phyloP scores from a whole-genome alignment of 2,329 filamentous ascomycete species.

The Lasiodiplodia sp. region DNA sequence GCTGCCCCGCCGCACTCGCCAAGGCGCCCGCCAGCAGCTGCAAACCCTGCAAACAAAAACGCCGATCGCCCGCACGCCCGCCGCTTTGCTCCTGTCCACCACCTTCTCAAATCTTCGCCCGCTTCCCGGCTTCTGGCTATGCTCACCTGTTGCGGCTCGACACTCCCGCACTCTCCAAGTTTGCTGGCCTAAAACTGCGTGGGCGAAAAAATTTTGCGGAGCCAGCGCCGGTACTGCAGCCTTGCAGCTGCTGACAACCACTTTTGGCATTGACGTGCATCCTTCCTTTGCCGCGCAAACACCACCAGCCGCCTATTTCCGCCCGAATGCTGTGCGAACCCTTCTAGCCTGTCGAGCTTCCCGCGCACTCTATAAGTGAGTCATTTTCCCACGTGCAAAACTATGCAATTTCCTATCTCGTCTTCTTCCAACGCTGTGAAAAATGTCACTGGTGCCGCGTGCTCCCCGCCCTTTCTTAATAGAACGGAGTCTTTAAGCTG shows the following conservation, averaged over 20 bases:
- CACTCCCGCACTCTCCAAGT: not conserved
- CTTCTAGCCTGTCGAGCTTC: not conserved
- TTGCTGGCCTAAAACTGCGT: not conserved
- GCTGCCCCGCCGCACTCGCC: slow-evolving; percentile 18
- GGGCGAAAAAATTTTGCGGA: slow-evolving; percentile 10
- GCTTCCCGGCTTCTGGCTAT: not conserved
- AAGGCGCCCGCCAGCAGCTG: slow-evolving; percentile 6
- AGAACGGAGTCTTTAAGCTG: not conserved
- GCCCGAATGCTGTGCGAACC: not conserved
- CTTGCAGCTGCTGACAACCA: slow-evolving; percentile 16
- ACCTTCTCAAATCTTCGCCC: slow-evolving; percentile 19
- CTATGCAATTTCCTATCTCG: not conserved
- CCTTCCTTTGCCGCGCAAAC: slow-evolving; percentile 13
- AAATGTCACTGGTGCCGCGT: not conserved
- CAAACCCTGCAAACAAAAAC: slow-evolving; percentile 15
- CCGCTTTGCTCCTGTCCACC: slow-evolving; percentile 24
- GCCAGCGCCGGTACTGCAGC: slow-evolving; percentile 2
- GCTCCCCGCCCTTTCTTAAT: not conserved
- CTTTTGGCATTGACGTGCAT: slow-evolving; percentile 23
- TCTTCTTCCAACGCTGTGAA: not conserved
- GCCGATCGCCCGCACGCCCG: slow-evolving; percentile 20
- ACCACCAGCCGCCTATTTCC: not conserved
- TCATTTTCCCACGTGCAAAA: not conserved
- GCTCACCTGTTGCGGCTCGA: not conserved
- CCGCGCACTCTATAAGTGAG: not conserved